A percentile compares a stretch with the other conserved stretches of the same genome.
These are phyloP conservation scores for Fusarium pseudograminearum DNA, from an alignment of 2,329 filamentous ascomycete species.

Conservation along the genomic window DNA sequence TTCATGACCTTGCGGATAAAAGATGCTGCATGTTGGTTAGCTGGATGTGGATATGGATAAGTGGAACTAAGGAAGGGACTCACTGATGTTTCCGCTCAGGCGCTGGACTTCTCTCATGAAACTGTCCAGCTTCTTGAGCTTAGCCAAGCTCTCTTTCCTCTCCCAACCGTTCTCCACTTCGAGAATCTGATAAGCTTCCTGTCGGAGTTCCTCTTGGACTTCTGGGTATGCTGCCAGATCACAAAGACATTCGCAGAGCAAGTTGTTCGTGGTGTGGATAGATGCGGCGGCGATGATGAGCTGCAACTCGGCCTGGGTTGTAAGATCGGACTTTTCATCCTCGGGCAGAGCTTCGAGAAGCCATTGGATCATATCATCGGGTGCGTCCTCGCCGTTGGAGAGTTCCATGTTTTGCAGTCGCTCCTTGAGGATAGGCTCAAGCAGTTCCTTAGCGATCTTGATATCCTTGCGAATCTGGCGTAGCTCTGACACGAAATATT, in stretches of 20 bases:
- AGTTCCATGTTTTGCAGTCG: constrained; percentile 57
- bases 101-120: constrained; percentile 61
- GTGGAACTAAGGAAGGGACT: constrained; percentile 30
- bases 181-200: constrained; percentile 60
- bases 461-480: constrained; percentile 60
- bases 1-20: constrained; percentile 61
- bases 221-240: constrained; percentile 63
- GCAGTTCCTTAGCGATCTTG: constrained; percentile 56
- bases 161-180: constrained; percentile 57
- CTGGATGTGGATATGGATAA: background rate
- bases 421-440: constrained; percentile 61
- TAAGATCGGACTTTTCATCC: constrained; percentile 54
- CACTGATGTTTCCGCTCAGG: constrained; percentile 58
- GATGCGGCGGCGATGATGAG: constrained; percentile 59
- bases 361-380: constrained; percentile 61
- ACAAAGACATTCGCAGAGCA: constrained; percentile 62
- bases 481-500: constrained; percentile 61
- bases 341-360: constrained; percentile 57
- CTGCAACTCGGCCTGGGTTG: constrained; percentile 57
- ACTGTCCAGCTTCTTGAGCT: constrained; percentile 61
- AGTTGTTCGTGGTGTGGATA: constrained; percentile 60
- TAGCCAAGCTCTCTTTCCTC: constrained; percentile 58
- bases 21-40: constrained; percentile 52
- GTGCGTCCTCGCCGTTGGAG: constrained; percentile 52
- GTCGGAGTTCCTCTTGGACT: constrained; percentile 60